Conservation (phyloP, 331 rosid species). For the Arachis monticola region DNA sequence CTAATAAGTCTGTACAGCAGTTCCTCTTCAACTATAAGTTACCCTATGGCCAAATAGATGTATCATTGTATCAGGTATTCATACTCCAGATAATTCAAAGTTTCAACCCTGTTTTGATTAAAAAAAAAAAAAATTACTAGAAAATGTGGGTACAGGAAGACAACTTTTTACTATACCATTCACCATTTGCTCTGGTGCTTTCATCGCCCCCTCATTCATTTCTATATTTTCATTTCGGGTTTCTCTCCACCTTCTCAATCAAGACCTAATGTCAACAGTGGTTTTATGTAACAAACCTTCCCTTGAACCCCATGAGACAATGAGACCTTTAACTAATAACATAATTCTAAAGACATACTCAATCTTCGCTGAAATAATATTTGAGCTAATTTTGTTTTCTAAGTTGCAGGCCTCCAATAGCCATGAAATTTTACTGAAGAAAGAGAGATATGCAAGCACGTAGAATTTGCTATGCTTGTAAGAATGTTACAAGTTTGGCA, state of each 20-base stretch:
- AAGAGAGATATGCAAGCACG: background rate
- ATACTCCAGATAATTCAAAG: background rate
- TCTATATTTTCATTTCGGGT: background rate
- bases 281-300: background rate
- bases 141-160: background rate
- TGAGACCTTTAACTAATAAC: background rate
- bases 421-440: background rate
- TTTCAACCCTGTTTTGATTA: too few relatives aligned
- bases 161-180: conserved; percentile 15
- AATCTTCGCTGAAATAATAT: background rate
- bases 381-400: background rate
- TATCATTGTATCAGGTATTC: conserved; percentile 2
- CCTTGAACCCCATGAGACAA: background rate
- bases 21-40: background rate
- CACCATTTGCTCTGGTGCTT: background rate
- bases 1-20: background rate
- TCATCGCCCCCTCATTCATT: background rate
- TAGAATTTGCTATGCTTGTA: background rate
- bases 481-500: background rate
- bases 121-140: too few relatives aligned
- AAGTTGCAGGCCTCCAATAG: background rate
- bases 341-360: conserved; percentile 9
- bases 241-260: background rate
- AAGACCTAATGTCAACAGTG: background rate
- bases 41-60: background rate